Base-by-base conservation (phyloP, 2,329 filamentous ascomycete species). In the Colletotrichum higginsianum region DNA sequence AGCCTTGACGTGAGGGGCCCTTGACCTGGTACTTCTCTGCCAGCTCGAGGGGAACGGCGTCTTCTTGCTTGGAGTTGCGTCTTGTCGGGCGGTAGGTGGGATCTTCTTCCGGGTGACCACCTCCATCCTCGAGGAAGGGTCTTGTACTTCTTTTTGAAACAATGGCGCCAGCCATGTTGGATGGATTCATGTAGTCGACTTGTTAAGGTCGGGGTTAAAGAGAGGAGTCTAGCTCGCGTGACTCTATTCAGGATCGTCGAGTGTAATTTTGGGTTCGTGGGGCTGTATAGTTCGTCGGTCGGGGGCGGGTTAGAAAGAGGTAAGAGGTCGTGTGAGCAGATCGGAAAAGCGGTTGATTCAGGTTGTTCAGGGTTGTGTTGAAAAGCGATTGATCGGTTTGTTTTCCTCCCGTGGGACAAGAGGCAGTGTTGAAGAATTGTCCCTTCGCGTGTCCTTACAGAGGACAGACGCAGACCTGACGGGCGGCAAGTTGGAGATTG, bases 401-500 rank as follows among this genome's bases (percentile, higher is more conserved):
- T 46, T 52, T 64, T 69, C 52, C 66, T 58, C 61, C 52, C 16
- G 40, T 56, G 50, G 69, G 26, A 68, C 65, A 55, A 68, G 58
- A 60, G 53, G 62, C 57, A 56, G 58, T 69, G 60, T 69, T 72
- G 65, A 72, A 68, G 16, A 35, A 40, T 58, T 38, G 35, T 53
- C 57, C 56, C 50, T 63, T 74, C 58, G 65, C 70, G 66, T 63
- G 42, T 55, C 61, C 21, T 66, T 73, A 74, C 61, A 74, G 57
- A 58, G 42, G 53, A 73, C 61, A 65, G 66, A 61, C 69, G 18
- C 61, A 70, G 66, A 74, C 65, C 65, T 73, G 44, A 64, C 70
- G 60, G 61, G 56, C 66, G 72, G 72, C 72, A 74, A 73, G 72
- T 73, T 74, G 72, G 72, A 73, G 35, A 47, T 71, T 67, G 67